Base-by-base conservation (phyloP, 192 early-diverging fungal species). In the Globomyces pollinis-pini region DNA sequence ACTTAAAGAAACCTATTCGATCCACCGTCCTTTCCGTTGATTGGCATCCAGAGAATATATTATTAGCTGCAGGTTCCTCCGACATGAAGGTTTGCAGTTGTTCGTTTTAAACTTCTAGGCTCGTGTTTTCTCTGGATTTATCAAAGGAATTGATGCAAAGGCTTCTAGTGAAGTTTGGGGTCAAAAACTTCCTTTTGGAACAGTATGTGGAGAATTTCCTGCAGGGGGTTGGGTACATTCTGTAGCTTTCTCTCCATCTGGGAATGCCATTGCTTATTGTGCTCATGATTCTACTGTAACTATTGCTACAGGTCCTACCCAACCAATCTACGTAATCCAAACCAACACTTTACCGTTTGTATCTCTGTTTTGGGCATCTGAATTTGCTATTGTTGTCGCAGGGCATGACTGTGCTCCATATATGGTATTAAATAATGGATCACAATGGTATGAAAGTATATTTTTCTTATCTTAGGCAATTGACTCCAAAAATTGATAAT, bases 21-120 rank as follows among this genome's bases (percentile, higher is more conserved):
- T 85, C 81, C 61, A 97, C 94, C 3, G 91, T 96, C 2, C 73
- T 94, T 20, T 84, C 81, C 44, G 44, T 98, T 16, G 91, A 88
- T 51, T 98, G 96, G 96, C 96, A 98, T 60, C 94, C 96, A 18
- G 92, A 96, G 73, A 96, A 92, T 67, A 82, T 96, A 34, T 76
- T 96, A 24, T 72, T 98, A 38, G 93, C 90, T n/a, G 87, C 87
- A 57, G 96, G 93, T 0, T 72, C 63, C 20, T 54, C 75, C 0
- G 76, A 79, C 50, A 79, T 78, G 76, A 73, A 75, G 49, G n/a
- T n/a, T n/a, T n/a, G n/a, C n/a, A n/a, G n/a, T n/a, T n/a, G 70
- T 63, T 52, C 15, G 39, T 28, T 53, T 42, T 16, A 21, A 7
- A 28, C 28, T 36, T 86, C 78, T n/a, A n/a, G n/a, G 89, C 91